Conservation (phyloP, 2,329 filamentous ascomycete genomes). For the Colletotrichum cordylinicola region DNA sequence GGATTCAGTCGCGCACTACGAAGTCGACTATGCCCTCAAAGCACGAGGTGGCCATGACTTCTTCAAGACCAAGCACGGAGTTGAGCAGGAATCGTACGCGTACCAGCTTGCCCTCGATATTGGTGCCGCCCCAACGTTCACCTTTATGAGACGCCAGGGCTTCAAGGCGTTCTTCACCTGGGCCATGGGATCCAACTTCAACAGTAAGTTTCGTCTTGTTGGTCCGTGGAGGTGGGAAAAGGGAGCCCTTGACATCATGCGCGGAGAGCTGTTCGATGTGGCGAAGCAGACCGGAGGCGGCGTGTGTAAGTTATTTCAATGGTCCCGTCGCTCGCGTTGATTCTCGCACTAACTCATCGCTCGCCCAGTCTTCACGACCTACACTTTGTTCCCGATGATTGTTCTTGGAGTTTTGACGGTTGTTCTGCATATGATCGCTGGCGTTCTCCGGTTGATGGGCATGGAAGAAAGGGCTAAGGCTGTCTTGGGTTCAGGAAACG, state of each 20-base stretch:
- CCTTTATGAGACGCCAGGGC: conserved; percentile 37
- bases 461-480: not conserved
- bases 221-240: conserved; percentile 48
- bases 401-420: conserved; percentile 42
- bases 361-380: conserved; percentile 36
- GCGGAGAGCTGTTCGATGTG: conserved; percentile 44
- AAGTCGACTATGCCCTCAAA: conserved; percentile 47
- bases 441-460: conserved; percentile 3
- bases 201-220: conserved; percentile 51
- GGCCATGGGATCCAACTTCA: conserved; percentile 56
- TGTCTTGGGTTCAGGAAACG: conserved; percentile 2
- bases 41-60: conserved; percentile 36
- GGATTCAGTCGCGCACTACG: conserved; percentile 35
- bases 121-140: conserved; percentile 44
- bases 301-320: conserved; percentile 36
- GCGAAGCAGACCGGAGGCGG: conserved; percentile 40
- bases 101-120: conserved; percentile 56
- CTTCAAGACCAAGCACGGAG: conserved; percentile 41
- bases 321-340: not conserved
- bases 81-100: conserved; percentile 55
- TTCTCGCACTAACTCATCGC: conserved; percentile 18
- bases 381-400: conserved; percentile 39
- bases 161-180: conserved; percentile 45
- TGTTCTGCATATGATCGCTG: conserved; percentile 30
- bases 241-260: conserved; percentile 42